Evolutionary conservation across 495 filamentous ascomycete species (phyloP).

Genomic region (Tuber borchii): DNA sequence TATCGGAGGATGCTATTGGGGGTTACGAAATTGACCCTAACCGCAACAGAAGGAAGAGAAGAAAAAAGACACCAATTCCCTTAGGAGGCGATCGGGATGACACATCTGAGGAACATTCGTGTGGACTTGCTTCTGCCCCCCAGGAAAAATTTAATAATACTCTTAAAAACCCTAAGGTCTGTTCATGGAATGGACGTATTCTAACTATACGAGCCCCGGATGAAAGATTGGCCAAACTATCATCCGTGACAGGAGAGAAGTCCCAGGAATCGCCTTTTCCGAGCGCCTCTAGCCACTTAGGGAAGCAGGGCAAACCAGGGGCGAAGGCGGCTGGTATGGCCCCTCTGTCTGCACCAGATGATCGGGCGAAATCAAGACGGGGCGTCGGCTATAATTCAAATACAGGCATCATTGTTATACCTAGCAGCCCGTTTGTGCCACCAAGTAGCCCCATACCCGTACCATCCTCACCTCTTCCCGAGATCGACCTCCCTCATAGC

Average conservation of each 20-base stretch:
- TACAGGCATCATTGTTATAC: constrained; percentile 24
- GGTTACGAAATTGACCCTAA: constrained; percentile 45
- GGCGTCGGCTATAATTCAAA: constrained; percentile 15
- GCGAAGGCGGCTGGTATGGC: neutral
- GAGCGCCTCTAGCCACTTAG: constrained; percentile 15
- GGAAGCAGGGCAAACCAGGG: constrained; percentile 9
- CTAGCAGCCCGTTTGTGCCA: constrained; percentile 15
- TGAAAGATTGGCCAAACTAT: neutral
- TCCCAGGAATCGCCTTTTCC: neutral
- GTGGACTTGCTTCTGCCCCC: constrained; percentile 23
- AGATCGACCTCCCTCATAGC: constrained; percentile 5
- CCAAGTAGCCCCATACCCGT: constrained; percentile 8
- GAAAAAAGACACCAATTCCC: constrained; percentile 45
- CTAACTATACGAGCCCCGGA: neutral
- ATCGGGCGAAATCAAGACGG: neutral
- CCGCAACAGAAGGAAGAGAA: constrained; percentile 48
- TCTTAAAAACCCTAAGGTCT: constrained; percentile 5
- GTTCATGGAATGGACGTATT: neutral
- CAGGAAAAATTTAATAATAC: constrained; percentile 22
- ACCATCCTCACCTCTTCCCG: constrained; percentile 12
- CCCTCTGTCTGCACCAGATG: neutral
- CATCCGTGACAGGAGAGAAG: neutral
- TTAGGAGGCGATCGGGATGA: constrained; percentile 3
- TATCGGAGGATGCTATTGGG: neutral
- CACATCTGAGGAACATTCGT: constrained; percentile 12